Conservation (phyloP, 345 rosid species). For the Luvunga scandens region DNA sequence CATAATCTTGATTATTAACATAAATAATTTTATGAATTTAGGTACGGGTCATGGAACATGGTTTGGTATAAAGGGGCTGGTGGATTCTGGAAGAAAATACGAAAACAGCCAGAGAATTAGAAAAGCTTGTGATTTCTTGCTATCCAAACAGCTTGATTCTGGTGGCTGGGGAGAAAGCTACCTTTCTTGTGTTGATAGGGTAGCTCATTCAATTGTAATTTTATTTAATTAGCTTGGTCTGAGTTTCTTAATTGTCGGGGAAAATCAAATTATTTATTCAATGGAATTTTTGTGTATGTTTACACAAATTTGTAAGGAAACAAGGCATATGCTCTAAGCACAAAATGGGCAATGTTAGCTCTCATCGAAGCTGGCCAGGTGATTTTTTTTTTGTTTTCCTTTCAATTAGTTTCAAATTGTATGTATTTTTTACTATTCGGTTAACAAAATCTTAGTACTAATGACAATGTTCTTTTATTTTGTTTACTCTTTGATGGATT, state of each 20-base stretch:
- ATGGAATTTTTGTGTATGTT: slow-evolving; percentile 19
- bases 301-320: slow-evolving; percentile 49
- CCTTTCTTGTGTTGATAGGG: slow-evolving; percentile 58
- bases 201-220: background rate
- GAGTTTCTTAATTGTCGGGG: background rate
- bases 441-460: background rate
- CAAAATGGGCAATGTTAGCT: slow-evolving; percentile 73
- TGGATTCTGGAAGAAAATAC: slow-evolving; percentile 43
- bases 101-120: no score
- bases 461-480: background rate
- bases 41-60: slow-evolving; percentile 85
- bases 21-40: slow-evolving; percentile 7
- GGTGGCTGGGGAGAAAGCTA: slow-evolving; percentile 88
- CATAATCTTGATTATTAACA: background rate
- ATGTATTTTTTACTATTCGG: background rate
- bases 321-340: slow-evolving; percentile 52
- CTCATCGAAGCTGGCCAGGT: slow-evolving; percentile 76
- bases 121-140: slow-evolving; percentile 56
- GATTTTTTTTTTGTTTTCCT: background rate
- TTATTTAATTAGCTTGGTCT: background rate
- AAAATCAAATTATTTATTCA: no score
- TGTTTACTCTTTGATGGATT: background rate
- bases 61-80: slow-evolving; percentile 67
- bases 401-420: background rate
- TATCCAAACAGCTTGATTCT: slow-evolving; percentile 48